A percentile compares a stretch with the other conserved stretches of the same genome.
Evolutionary conservation across 495 filamentous ascomycete genomes (phyloP).

Genomic region (Tuber borchii): DNA sequence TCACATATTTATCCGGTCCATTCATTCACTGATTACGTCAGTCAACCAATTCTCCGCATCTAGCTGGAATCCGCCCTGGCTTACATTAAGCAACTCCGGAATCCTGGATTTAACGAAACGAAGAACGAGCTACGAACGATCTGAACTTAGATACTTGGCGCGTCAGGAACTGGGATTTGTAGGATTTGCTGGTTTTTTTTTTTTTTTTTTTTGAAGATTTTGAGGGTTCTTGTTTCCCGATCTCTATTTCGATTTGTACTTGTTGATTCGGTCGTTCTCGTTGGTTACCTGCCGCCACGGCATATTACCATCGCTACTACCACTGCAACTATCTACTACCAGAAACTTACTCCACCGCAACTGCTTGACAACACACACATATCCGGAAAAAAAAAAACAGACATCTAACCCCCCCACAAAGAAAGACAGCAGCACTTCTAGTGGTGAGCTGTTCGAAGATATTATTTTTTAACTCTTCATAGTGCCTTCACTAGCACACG

Average conservation of each 20-base stretch:
- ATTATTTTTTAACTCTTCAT: slow-evolving; percentile 31
- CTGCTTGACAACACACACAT: slow-evolving; percentile 3
- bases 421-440: slow-evolving; percentile 18
- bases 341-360: slow-evolving; percentile 5
- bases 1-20: slow-evolving; percentile 28
- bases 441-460: slow-evolving; percentile 26
- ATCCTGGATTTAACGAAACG: slow-evolving; percentile 34
- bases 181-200: slow-evolving; percentile 20
- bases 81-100: slow-evolving; percentile 19
- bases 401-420: slow-evolving; percentile 11
- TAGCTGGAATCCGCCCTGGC: slow-evolving; percentile 29
- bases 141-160: slow-evolving; percentile 27
- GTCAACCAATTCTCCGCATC: slow-evolving; percentile 33
- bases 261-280: slow-evolving; percentile 5
- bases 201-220: background rate
- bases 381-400: slow-evolving; percentile 7
- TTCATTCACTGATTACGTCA: slow-evolving; percentile 28
- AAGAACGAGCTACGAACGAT: slow-evolving; percentile 33
- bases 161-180: slow-evolving; percentile 21
- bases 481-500: slow-evolving; percentile 42
- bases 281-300: slow-evolving; percentile 14
- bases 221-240: slow-evolving; percentile 14
- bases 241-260: slow-evolving; percentile 10
- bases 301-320: slow-evolving; percentile 16
- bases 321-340: slow-evolving; percentile 6